Percentiles rank a stretch among this genome's conserved stretches.
These are phyloP conservation scores for Pseudognaphalium luteoalbum DNA, from an alignment of 129 eudicot genomes.

Conservation along the genomic window DNA sequence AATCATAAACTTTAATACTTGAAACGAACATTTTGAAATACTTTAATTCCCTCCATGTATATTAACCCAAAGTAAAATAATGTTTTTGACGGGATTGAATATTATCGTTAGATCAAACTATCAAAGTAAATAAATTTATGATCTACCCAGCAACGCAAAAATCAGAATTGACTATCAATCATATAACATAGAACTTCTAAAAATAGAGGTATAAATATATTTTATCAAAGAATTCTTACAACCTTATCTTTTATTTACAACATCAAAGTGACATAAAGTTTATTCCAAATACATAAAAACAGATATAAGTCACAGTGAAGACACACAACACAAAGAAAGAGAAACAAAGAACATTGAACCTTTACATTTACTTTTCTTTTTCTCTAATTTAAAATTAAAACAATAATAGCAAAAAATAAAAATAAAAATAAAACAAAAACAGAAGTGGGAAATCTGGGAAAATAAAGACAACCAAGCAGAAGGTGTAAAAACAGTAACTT, in stretches of 20 bases:
- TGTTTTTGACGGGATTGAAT: too few relatives aligned
- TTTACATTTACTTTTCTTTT: not conserved
- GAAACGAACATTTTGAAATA: too few relatives aligned
- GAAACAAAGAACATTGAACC: slow-evolving; percentile 24
- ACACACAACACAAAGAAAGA: slow-evolving; percentile 18
- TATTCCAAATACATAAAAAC: slow-evolving; percentile 12
- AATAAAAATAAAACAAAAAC: not conserved
- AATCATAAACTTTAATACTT: too few relatives aligned
- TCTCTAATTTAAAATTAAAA: too few relatives aligned
- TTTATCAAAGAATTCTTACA: not conserved
- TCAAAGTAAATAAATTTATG: too few relatives aligned
- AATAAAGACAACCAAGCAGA: slow-evolving; percentile 42
- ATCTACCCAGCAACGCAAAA: not conserved
- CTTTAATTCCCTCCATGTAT: too few relatives aligned
- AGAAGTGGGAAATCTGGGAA: slow-evolving; percentile 20
- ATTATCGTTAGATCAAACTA: too few relatives aligned
- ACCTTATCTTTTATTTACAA: not conserved
- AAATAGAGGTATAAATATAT: not conserved
- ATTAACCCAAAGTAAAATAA: too few relatives aligned
- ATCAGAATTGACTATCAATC: not conserved
- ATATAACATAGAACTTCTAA: not conserved
- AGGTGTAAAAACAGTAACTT: slow-evolving; percentile 39
- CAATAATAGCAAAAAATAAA: too few relatives aligned
- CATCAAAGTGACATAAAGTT: slow-evolving; percentile 23
- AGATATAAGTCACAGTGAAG: slow-evolving; percentile 20